Conservation (phyloP, 768 basidiomycete genomes). For the Leucocoprinus birnbaumii region DNA sequence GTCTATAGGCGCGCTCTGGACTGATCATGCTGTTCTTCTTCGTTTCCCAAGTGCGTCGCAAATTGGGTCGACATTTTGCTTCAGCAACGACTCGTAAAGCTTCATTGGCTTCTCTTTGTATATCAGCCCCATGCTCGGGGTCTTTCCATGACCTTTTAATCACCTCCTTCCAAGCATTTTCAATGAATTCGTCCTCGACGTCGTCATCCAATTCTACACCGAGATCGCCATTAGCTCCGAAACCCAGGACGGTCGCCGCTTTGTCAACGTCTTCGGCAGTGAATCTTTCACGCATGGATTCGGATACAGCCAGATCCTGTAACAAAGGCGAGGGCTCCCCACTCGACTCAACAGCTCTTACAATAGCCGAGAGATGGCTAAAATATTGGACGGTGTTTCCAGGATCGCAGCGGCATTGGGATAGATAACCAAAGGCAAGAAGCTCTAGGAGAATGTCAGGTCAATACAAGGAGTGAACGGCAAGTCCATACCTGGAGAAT, state of each 20-base stretch:
- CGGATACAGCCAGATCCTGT: conserved; percentile 56
- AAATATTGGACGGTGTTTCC: conserved; percentile 61
- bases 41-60: conserved; percentile 51
- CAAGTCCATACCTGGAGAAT: conserved; percentile 50
- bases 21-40: conserved; percentile 60
- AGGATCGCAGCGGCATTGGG: conserved; percentile 82
- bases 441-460: conserved; percentile 45
- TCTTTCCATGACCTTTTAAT: conserved; percentile 56
- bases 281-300: conserved; percentile 64
- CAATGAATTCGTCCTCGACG: conserved; percentile 67
- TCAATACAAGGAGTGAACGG: conserved; percentile 13
- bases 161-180: conserved; percentile 66
- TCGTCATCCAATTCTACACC: conserved; percentile 69
- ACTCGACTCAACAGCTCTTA: conserved; percentile 45
- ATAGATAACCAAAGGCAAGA: conserved; percentile 74
- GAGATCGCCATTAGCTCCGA: conserved; percentile 57
- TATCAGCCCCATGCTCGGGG: conserved; percentile 40
- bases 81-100: conserved; percentile 71
- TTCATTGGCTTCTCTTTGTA: conserved; percentile 57
- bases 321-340: conserved; percentile 46
- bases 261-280: conserved; percentile 49
- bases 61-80: conserved; percentile 44
- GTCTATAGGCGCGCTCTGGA: conserved; percentile 66
- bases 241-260: conserved; percentile 57
- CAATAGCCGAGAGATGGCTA: conserved; percentile 50